Conservation (phyloP, 129 eudicot genomes). For the Lactuca saligna region DNA sequence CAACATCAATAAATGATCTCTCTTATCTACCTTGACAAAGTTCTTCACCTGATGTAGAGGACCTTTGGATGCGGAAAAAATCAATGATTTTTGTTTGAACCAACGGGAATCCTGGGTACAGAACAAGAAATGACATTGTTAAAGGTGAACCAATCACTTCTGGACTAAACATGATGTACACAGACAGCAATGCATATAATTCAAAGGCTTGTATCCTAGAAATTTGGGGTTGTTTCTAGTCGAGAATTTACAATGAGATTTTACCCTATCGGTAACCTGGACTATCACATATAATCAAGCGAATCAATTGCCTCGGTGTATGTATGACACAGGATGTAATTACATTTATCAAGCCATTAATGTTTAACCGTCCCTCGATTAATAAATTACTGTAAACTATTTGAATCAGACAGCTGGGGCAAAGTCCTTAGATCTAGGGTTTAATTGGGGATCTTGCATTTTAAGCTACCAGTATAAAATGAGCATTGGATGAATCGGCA, state of each 20-base stretch:
- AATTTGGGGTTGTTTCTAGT: background rate
- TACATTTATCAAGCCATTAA: too few relatives aligned
- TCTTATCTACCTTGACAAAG: constrained; percentile 41
- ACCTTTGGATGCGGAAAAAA: constrained; percentile 84
- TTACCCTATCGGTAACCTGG: background rate
- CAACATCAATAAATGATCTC: background rate
- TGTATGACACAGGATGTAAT: background rate
- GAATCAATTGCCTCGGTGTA: background rate
- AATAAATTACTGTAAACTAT: background rate
- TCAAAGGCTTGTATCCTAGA: background rate
- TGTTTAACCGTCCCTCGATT: too few relatives aligned
- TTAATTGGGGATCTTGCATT: background rate
- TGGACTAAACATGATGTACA: background rate
- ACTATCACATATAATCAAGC: background rate
- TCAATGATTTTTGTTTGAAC: constrained; percentile 94
- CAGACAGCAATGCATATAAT: background rate
- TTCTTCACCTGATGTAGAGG: constrained; percentile 39
- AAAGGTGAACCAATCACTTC: background rate
- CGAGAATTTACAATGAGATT: background rate
- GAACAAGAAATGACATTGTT: constrained; percentile 5
- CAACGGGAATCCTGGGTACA: constrained; percentile 62
- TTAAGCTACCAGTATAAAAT: background rate
- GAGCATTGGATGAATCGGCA: background rate
- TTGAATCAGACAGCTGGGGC: background rate
- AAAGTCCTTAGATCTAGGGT: background rate